These are phyloP conservation scores for Prasinococcaceae sp. DNA, from an alignment of 139 green algal species.

Conservation along the genomic window DNA sequence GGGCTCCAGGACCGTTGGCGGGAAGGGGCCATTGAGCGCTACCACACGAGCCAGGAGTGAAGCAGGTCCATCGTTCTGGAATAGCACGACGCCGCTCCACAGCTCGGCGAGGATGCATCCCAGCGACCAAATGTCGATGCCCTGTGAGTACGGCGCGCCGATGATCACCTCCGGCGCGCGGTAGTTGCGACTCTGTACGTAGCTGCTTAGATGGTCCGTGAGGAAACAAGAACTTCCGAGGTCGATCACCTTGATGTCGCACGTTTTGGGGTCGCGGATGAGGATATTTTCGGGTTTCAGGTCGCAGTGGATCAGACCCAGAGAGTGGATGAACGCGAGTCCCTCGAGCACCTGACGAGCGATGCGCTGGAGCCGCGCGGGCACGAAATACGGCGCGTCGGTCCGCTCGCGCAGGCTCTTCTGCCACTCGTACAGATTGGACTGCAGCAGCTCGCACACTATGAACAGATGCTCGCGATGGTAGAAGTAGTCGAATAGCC, in stretches of 20 bases:
- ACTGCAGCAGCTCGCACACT: constrained; percentile 85
- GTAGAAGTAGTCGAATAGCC: constrained; percentile 95
- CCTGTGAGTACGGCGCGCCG: constrained; percentile 67
- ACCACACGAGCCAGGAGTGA: constrained; percentile 75
- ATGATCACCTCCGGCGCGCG: constrained; percentile 89
- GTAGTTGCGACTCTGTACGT: constrained; percentile 85
- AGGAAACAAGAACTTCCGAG: constrained; percentile 82
- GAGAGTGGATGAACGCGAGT: constrained; percentile 76
- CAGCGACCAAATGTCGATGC: constrained; percentile 88
- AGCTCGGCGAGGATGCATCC: constrained; percentile 94
- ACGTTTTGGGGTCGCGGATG: constrained; percentile 71
- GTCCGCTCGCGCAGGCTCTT: constrained; percentile 86
- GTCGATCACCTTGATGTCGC: constrained; percentile 71
- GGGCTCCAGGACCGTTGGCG: constrained; percentile 46
- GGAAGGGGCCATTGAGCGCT: constrained; percentile 70
- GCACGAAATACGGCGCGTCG: not conserved
- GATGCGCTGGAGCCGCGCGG: no score
- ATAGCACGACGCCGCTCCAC: constrained; percentile 39
- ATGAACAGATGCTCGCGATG: constrained; percentile 95
- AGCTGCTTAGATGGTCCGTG: constrained; percentile 76
- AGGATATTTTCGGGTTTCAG: constrained; percentile 98
- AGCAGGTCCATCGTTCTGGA: not conserved
- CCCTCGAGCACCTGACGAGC: constrained; percentile 57
- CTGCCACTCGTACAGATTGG: constrained; percentile 96
- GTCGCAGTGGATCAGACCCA: constrained; percentile 85